Percentiles rank a stretch among this genome's conserved stretches.
phyloP scores from a whole-genome alignment of 495 filamentous ascomycete genomes.

The Neurospora discreta region DNA sequence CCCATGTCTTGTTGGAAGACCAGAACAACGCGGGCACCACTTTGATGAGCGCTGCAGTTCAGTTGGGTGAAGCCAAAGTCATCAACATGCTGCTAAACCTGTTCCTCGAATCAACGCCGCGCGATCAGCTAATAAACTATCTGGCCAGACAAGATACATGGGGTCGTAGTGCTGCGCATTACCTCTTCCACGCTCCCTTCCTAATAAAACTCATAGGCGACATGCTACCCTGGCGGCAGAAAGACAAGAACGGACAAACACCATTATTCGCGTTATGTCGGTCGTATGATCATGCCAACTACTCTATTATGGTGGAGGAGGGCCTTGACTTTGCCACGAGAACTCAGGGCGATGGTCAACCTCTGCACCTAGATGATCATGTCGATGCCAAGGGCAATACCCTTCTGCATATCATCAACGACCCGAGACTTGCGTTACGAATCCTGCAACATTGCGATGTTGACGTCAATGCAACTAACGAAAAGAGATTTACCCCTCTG shows the following conservation, averaged over 20 bases:
- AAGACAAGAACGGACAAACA: constrained; percentile 93
- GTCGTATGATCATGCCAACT: constrained; percentile 88
- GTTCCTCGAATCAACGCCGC: constrained; percentile 26
- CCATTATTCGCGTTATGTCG: constrained; percentile 89
- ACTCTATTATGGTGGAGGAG: constrained; percentile 70
- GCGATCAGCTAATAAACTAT: constrained; percentile 48
- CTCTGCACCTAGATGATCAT: constrained; percentile 85
- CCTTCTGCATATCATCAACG: constrained; percentile 82
- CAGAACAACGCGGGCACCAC: constrained; percentile 81
- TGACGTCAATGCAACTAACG: constrained; percentile 91
- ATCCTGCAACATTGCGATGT: constrained; percentile 78
- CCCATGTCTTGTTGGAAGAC: constrained; percentile 63
- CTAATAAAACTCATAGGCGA: constrained; percentile 64
- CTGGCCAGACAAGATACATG: constrained; percentile 65
- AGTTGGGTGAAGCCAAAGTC: constrained; percentile 63
- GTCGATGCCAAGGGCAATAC: constrained; percentile 90
- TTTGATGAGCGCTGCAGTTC: constrained; percentile 86
- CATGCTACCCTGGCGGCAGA: constrained; percentile 76
- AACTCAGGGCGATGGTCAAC: constrained; percentile 64
- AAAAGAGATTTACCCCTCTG: constrained; percentile 86
- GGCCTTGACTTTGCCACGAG: constrained; percentile 64
- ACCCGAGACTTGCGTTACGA: constrained; percentile 60
- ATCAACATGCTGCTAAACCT: constrained; percentile 66
- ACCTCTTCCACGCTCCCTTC: constrained; percentile 84
- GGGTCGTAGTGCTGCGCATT: constrained; percentile 85